Percentiles rank a stretch among this genome's conserved stretches.
Evolutionary conservation across 2,329 filamentous ascomycete species (phyloP).

Genomic region (Hyphodiscus sp.): DNA sequence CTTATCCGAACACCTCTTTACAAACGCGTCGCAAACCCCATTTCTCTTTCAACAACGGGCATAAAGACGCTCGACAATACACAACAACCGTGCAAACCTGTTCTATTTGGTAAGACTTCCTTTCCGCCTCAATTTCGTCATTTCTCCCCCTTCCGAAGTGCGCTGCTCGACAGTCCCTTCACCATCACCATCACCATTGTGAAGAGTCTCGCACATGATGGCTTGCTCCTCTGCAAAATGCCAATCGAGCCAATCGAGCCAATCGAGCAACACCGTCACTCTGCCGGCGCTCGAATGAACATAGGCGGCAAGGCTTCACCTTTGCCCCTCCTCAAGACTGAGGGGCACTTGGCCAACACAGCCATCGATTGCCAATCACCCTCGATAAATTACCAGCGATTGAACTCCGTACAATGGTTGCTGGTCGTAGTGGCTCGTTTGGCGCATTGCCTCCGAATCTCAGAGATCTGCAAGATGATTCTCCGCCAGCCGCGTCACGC

Average conservation of each 20-base stretch:
- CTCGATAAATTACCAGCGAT: background rate
- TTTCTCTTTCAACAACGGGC: background rate
- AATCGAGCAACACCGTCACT: background rate
- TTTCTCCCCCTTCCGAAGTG: conserved; percentile 14
- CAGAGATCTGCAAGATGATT: background rate
- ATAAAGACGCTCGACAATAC: conserved; percentile 4
- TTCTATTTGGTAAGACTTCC: conserved; percentile 22
- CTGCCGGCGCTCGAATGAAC: background rate
- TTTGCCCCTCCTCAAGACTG: conserved; percentile 22
- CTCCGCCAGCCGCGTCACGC: too few relatives aligned
- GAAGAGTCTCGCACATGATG: background rate
- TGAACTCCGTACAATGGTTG: background rate
- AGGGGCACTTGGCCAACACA: conserved; percentile 20
- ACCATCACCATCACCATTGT: conserved; percentile 2
- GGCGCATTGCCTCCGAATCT: conserved; percentile 3
- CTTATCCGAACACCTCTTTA: background rate
- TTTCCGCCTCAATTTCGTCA: conserved; percentile 25
- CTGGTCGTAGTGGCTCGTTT: background rate
- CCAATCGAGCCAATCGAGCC: background rate
- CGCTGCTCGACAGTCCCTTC: background rate
- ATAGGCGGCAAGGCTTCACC: conserved; percentile 9
- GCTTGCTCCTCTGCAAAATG: background rate
- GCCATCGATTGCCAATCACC: conserved; percentile 1
- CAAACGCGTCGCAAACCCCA: conserved; percentile 1
- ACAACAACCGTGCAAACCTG: conserved; percentile 5